Evolutionary conservation across 108 stramenopile species (phyloP), one percentile per base, ranked within the genome.

Genomic region (Seminavis robusta): DNA sequence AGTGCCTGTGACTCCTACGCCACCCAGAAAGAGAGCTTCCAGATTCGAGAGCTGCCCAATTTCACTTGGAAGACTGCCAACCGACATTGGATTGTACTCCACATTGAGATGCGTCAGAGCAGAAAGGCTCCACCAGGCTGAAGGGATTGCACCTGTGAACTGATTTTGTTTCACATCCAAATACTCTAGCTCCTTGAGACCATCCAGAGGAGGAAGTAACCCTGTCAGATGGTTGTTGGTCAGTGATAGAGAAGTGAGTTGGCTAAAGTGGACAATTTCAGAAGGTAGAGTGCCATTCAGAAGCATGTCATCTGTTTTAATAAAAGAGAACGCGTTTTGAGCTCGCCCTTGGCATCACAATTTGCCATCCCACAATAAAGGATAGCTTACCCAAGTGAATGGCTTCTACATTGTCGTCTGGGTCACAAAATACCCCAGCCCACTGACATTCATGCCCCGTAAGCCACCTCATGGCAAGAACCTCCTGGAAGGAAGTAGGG

Each of bases 121-220:
- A n/a, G n/a, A n/a, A n/a, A n/a, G n/a, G 1, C 16, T 27, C 39
- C 16, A 46, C 57, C 57, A 59, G 25, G 61, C 60, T 4, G 28
- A 19, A 1, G 78, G 78, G 34, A 81, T 66, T 1, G 45, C 42
- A 16, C 83, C 79, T 0, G 69, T 67, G 13, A 84, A 45, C 17
- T 31, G 0, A 32, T 80, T 80, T 1, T 68, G 69, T 41, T 77
- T 67, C 0, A 84, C 39, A 34, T 80, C 76, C 1, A 84, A 31
- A 33, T 53, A n/a, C n/a, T n/a, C n/a, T n/a, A n/a, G n/a, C n/a
- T n/a, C n/a, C n/a, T n/a, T n/a, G n/a, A n/a, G n/a, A n/a, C n/a
- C n/a, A n/a, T n/a, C n/a, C n/a, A n/a, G n/a, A n/a, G n/a, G n/a
- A n/a, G n/a, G n/a, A n/a, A n/a, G n/a, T n/a, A n/a, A n/a, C n/a